A percentile compares a stretch with the other conserved stretches of the same genome.
phyloP scores from a whole-genome alignment of 2,329 filamentous ascomycete species.

The Thyridium curvatum region DNA sequence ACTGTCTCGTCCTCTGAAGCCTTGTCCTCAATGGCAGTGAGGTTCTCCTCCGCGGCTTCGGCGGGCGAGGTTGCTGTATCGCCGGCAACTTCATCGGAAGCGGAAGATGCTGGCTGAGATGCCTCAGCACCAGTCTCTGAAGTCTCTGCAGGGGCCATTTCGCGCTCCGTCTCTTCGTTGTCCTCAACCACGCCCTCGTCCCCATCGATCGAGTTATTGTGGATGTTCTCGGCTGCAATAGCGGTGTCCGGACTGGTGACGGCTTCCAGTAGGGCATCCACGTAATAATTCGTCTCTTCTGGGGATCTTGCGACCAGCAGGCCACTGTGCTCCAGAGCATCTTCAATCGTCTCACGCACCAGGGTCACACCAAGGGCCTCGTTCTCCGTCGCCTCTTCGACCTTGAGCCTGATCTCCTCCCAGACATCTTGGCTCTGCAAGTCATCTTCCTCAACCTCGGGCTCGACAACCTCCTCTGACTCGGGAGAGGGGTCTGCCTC shows the following conservation, averaged over 20 bases:
- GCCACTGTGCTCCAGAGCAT: constrained; percentile 48
- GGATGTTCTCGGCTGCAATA: constrained; percentile 10
- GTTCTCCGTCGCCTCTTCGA: constrained; percentile 51
- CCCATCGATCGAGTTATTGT: background rate
- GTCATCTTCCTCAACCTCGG: constrained; percentile 14
- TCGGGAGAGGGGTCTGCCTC: constrained; percentile 13
- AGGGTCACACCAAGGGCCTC: constrained; percentile 46
- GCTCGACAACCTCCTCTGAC: constrained; percentile 16
- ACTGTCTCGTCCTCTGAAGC: too few species aligned
- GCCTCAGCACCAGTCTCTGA: background rate
- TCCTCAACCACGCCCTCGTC: constrained; percentile 4
- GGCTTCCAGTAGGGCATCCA: constrained; percentile 44
- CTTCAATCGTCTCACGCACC: constrained; percentile 47
- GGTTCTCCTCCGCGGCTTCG: too few species aligned
- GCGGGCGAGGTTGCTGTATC: background rate
- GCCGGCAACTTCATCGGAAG: background rate
- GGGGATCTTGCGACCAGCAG: constrained; percentile 38
- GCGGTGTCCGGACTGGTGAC: constrained; percentile 25
- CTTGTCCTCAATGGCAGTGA: too few species aligned
- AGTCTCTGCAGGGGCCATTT: constrained; percentile 3
- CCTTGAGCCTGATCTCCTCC: constrained; percentile 47
- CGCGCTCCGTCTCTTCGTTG: constrained; percentile 6
- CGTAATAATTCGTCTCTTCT: constrained; percentile 38
- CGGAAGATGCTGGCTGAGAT: background rate
- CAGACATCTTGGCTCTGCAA: constrained; percentile 34